Evolutionary conservation across 23 red algal species (phyloP), one percentile per base, ranked within the genome.

Genomic region (Gracilariopsis chorda): DNA sequence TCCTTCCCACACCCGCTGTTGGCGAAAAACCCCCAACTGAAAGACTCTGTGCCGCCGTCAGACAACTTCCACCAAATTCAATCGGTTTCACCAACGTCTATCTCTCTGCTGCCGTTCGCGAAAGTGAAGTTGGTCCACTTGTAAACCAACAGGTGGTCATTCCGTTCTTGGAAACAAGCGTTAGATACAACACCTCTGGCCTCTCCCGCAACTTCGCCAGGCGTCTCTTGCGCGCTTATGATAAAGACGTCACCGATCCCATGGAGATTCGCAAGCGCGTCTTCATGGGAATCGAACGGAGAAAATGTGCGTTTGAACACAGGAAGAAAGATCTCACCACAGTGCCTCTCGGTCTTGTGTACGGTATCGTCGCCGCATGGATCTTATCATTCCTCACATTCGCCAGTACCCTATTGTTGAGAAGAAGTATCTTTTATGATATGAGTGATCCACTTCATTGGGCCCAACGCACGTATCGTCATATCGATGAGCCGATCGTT

Each of bases 401-500:
- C 40, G 0, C 47, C 19, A 6, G 3, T 7, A 47, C 67, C 6
- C n/a, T 73, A 1, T 6, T 73, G 14, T 25, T 73, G 39, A 73
- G 28, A 46, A 36, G 40, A 1, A 36, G 47, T 2, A 73, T 73
- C 3, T 73, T 73, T 42, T 73, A 47, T 23, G 67, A 73, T 16
- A 73, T 73, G 40, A 23, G 40, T 9, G 67, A 73, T 73, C 67
- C 67, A 12, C 29, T 73, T 20, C 67, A 73, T 46, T 73, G 67
- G 67, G 67, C 67, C 24, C 67, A 73, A 23, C 67, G 67, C 20
- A 73, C 67, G 7, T 35, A 46, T 17, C 39, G 67, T 27, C 3
- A 46, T 42, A 46, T 46, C 16, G 67, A 46, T 23, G 67, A 73
- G 40, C 67, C 67, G n/a, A 46, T 73, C 40, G 28, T 24, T 23